These are phyloP conservation scores for Pseudozyma tsukubaensis DNA, from an alignment of 1,284 basidiomycete species.

Conservation along the genomic window DNA sequence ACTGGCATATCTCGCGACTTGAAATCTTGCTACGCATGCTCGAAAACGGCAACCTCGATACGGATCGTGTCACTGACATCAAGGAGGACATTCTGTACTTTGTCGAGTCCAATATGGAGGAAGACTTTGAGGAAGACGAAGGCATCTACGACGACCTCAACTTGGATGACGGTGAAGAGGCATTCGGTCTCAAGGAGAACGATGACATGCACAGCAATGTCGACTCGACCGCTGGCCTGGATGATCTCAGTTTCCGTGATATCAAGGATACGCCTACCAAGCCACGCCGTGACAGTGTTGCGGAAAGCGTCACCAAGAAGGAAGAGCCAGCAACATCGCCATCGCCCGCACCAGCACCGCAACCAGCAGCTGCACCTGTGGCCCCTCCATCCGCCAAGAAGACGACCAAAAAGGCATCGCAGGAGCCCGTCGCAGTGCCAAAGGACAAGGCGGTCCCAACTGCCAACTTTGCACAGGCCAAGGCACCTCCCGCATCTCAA, in stretches of 20 bases:
- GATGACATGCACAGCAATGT: slow-evolving; percentile 75
- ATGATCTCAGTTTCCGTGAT: slow-evolving; percentile 58
- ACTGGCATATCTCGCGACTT: slow-evolving; percentile 93
- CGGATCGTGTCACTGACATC: slow-evolving; percentile 83
- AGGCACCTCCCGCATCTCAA: slow-evolving; percentile 71
- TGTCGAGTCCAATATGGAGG: slow-evolving; percentile 94
- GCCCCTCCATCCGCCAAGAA: slow-evolving; percentile 42
- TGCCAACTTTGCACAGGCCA: slow-evolving; percentile 77
- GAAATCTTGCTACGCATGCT: slow-evolving; percentile 93
- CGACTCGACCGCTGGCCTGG: slow-evolving; percentile 71
- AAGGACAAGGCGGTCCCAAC: slow-evolving; percentile 79
- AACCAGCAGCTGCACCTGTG: slow-evolving; percentile 8
- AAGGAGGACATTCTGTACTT: slow-evolving; percentile 98
- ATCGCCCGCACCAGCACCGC: slow-evolving; percentile 64
- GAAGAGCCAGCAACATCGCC: slow-evolving; percentile 73
- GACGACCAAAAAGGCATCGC: slow-evolving; percentile 48
- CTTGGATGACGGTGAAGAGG: slow-evolving; percentile 88
- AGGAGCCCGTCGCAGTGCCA: slow-evolving; percentile 45
- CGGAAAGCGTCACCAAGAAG: slow-evolving; percentile 22
- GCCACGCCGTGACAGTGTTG: slow-evolving; percentile 40
- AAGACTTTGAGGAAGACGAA: slow-evolving; percentile 96
- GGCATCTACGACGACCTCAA: slow-evolving; percentile 98
- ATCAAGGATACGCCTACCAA: slow-evolving; percentile 45
- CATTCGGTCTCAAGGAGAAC: slow-evolving; percentile 71
- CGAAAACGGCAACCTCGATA: slow-evolving; percentile 89